Base-by-base conservation (phyloP, 148 eudicot genomes). In the Amaranthus palmeri region DNA sequence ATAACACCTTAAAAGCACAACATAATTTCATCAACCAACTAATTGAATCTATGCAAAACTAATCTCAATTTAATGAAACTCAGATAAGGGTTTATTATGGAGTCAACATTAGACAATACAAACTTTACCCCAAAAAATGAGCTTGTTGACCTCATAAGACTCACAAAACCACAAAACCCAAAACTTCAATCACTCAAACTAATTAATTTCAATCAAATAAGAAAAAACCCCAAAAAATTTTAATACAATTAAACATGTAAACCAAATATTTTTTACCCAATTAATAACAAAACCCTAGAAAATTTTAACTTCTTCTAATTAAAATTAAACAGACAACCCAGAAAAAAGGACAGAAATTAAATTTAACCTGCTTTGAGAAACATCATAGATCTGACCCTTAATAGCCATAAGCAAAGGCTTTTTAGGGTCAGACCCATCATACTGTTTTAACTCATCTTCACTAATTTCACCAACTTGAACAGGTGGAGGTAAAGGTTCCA, bases 311-410 rank as follows among this genome's bases (percentile, higher is more conserved):
- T 52, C 10, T 25, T 7, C 10, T 56, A n/a, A 11, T 0, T 25
- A 54, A 13, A 40, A 72, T 4, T 0, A 42, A 17, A 25, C 12
- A 36, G 50, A 49, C 40, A n/a, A 66, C 7, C 62, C 62, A 10
- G 8, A n/a, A n/a, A 6, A 43, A 36, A 11, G 45, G 1, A 43
- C 0, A 49, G 4, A 49, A 68, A 51, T 54, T 7, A 9, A 61
- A 52, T 0, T 0, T 8, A 65, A 90, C 98, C 97, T 93, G 97
- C 97, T 89, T 57, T 93, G 97, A 0, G 98, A 85, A 52, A 93
- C 98, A 76, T 93, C 98, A 77, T 91, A 93, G 93, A 93, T 93
- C 93, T 91, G 98, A 25, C 91, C 88, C 82, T 93, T 93, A 67
- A 93, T 91, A 6, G 98, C 96, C 97, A 93, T 89, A 51, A 91